Base-by-base conservation (phyloP, 2,329 filamentous ascomycete species). In the Tolypocladium cylindrosporum region DNA sequence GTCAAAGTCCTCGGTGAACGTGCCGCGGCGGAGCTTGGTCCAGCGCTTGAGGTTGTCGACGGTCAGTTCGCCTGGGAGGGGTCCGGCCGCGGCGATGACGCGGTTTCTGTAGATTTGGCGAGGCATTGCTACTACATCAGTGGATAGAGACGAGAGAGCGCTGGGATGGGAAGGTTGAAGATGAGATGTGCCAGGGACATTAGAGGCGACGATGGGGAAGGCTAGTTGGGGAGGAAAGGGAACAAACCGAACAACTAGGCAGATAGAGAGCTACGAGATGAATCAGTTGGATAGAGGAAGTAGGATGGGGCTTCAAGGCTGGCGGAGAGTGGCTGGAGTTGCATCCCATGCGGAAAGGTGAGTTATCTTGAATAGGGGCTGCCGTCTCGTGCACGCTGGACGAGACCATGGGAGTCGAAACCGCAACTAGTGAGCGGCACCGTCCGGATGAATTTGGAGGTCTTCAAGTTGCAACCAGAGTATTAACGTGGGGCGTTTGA, bases 21-120 rank as follows among this genome's bases (percentile, higher is more conserved):
- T 69, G 1, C 88, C 91, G 8, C 83, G 84, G 59, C 88, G 83
- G 4, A 75, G 67, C 4, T 75, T 74, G 11, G 90, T 78, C 89
- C 90, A 96, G 43, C 75, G 74, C 41, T 77, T 77, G 41, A 94
- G 78, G 48, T 88, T 81, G 1, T 80, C 75, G 2, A 78, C 71
- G 1, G 74, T 76, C 60, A 75, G 74, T 19, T 74, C 69, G 1
- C 72, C 73, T 0, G 78, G 77, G 5, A 90, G 81, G 2, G 80
- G 75, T 5, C 87, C 87, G 0, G 79, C 81, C 0, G 80, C 71
- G 27, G 83, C 80, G 24, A 90, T 77, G 54, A 79, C 72, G 40
- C 81, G 70, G 1, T 75, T 74, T 16, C 75, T 75, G 65, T 90
- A 83, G 48, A 81, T 77, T 8, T 69, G 68, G 37, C 65, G 63